Evolutionary conservation across 192 early-diverging fungal species (phyloP), one percentile per base, ranked within the genome.

Genomic region (Haplosporangium gracile): DNA sequence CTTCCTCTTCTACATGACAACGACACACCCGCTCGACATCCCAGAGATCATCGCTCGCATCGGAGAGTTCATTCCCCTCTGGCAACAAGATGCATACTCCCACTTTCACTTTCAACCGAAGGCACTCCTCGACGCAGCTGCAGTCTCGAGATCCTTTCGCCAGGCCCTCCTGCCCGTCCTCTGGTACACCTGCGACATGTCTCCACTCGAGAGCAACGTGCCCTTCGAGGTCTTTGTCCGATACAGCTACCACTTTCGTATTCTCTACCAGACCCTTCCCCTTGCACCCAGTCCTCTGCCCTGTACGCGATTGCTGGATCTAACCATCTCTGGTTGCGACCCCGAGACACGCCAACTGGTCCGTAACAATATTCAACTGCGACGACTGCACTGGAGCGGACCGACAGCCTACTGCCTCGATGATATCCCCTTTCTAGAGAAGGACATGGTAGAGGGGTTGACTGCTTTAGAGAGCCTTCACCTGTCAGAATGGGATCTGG

Each of bases 11-110:
- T 15, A 32, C 60, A 65, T 32, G 29, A 26, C n/a, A 9, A 65
- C 26, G 60, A 72, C 45, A 20, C 45, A 81, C 57, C 72, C 80
- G 11, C 68, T 81, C 51, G 73, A 81, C 29, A 42, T 81, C 10
- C 80, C 80, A 53, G 68, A 82, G 69, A 72, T 82, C 51, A 29
- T 82, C 2, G 34, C 40, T 39, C 65, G 68, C 18, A 39, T 76
- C 5, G 80, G 80, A 15, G 49, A 72, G 32, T 82, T 82, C 57
- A 75, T 82, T 40, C 80, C 80, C 1, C 75, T 82, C 43, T 82
- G 80, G 80, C 22, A 34, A 6, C 26, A 51, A 6, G 74, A 55
- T 16, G 32, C 39, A 24, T 34, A 55, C 45, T 20, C 29, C 1
- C 45, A 45, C 71, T 45, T 72, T 29, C 40, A 45, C 42, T 72